Conservation (phyloP, 2,329 filamentous ascomycete species). For the Apiospora hydei region DNA sequence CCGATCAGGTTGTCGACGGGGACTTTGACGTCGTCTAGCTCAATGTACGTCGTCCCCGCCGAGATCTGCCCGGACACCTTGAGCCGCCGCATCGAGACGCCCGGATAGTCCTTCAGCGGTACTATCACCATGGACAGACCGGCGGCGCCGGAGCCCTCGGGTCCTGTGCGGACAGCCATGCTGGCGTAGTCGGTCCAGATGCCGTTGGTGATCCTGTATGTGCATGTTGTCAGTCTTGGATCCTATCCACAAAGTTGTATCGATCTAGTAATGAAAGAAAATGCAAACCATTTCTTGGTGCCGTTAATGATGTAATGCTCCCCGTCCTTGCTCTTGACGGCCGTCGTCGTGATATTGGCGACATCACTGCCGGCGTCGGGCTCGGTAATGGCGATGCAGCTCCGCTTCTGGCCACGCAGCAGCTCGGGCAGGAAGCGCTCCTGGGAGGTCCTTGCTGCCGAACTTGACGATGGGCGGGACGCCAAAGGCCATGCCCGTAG, state of each 20-base stretch:
- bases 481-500: constrained; percentile 75
- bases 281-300: constrained; percentile 72
- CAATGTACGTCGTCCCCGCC: constrained; percentile 77
- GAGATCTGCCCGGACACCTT: constrained; percentile 71
- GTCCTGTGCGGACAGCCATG: constrained; percentile 77
- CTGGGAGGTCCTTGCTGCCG: constrained; percentile 67
- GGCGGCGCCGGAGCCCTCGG: constrained; percentile 60
- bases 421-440: constrained; percentile 73
- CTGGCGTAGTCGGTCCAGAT: constrained; percentile 72
- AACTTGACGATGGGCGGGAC: constrained; percentile 76
- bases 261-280: background rate
- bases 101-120: constrained; percentile 70
- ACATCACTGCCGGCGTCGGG: constrained; percentile 78
- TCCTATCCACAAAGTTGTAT: background rate
- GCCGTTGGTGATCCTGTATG: constrained; percentile 69
- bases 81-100: constrained; percentile 72
- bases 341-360: constrained; percentile 74
- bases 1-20: constrained; percentile 75
- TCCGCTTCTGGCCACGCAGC: constrained; percentile 69
- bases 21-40: constrained; percentile 77
- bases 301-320: constrained; percentile 76
- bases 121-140: constrained; percentile 75
- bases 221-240: background rate
- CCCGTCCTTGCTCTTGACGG: constrained; percentile 66
- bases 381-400: constrained; percentile 82